phyloP scores from a whole-genome alignment of 2,329 filamentous ascomycete genomes.

The Neocucurbitaria cava region DNA sequence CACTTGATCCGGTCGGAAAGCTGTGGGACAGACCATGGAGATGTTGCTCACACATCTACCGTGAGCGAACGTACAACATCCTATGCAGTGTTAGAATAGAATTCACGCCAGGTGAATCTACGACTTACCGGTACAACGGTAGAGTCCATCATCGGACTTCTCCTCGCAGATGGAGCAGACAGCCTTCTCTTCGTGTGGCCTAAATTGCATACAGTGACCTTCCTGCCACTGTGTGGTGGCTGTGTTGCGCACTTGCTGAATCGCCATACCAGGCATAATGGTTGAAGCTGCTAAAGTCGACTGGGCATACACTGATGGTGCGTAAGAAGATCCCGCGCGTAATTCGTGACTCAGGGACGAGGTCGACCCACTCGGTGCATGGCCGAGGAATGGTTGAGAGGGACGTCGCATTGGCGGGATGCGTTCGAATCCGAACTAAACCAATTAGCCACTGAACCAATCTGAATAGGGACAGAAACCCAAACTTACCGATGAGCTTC shows the following conservation, averaged over 20 bases:
- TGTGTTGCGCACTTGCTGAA: slow-evolving; percentile 79
- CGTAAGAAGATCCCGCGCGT: slow-evolving; percentile 65
- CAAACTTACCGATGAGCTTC: slow-evolving; percentile 76
- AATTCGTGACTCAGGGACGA: slow-evolving; percentile 63
- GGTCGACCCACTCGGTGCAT: slow-evolving; percentile 70
- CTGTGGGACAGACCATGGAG: slow-evolving; percentile 69
- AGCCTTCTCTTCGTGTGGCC: slow-evolving; percentile 64
- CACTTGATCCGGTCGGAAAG: slow-evolving; percentile 71
- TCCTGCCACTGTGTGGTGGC: slow-evolving; percentile 84
- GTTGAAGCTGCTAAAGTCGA: slow-evolving; percentile 87
- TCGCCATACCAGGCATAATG: slow-evolving; percentile 83
- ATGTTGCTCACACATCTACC: slow-evolving; percentile 66
- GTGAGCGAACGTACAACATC: slow-evolving; percentile 65
- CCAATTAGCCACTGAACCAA: slow-evolving; percentile 31
- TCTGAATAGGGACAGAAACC: slow-evolving; percentile 8
- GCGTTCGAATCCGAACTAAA: slow-evolving; percentile 75
- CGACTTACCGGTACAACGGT: slow-evolving; percentile 68
- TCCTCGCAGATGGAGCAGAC: slow-evolving; percentile 80
- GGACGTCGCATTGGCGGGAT: slow-evolving; percentile 68
- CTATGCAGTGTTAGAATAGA: slow-evolving; percentile 43
- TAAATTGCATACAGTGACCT: slow-evolving; percentile 79
- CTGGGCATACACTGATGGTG: slow-evolving; percentile 82
- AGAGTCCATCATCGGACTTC: slow-evolving; percentile 74
- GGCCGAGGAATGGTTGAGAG: slow-evolving; percentile 72
- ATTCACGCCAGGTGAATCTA: slow-evolving; percentile 5